Evolutionary conservation across 202 grass and related monocot genomes (phyloP).

Genomic region (Bolboschoenoplectus hybrid): DNA sequence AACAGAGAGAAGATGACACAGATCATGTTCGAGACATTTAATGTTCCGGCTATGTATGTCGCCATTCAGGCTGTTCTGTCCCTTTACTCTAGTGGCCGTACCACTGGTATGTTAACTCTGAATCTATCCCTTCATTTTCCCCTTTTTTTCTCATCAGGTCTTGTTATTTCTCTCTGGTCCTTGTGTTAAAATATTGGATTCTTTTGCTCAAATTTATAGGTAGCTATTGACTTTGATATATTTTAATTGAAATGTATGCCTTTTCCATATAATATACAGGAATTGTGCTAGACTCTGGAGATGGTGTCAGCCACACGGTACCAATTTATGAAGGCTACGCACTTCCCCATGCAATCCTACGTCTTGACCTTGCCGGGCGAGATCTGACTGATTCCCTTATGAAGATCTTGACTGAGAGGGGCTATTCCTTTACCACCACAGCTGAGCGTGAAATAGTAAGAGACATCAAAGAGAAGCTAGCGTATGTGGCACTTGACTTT

Average conservation of each 20-base stretch:
- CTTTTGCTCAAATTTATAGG: not conserved
- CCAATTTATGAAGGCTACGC: conserved; percentile 93
- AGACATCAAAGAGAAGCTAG: conserved; percentile 92
- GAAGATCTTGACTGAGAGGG: conserved; percentile 89
- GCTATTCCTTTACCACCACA: conserved; percentile 83
- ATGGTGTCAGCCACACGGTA: conserved; percentile 88
- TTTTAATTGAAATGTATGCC: not conserved
- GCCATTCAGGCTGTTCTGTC: conserved; percentile 89
- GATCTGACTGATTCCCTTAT: conserved; percentile 85
- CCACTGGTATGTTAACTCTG: conserved; percentile 68
- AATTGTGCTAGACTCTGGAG: conserved; percentile 85
- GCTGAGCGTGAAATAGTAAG: conserved; percentile 90
- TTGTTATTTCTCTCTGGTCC: conserved; percentile 27
- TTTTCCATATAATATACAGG: conserved; percentile 41
- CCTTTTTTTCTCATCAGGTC: conserved; percentile 16
- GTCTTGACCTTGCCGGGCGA: conserved; percentile 84
- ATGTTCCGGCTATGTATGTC: conserved; percentile 87
- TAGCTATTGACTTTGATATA: not conserved
- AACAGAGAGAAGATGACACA: conserved; percentile 97
- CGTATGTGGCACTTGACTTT: conserved; percentile 68
- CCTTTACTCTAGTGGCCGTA: conserved; percentile 82
- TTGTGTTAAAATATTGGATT: not conserved
- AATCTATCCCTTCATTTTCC: conserved; percentile 23
- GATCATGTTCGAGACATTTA: conserved; percentile 94
- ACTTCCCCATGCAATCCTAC: conserved; percentile 82